Base-by-base conservation (phyloP, 805 yeast species). In the Myxozyma kluyveri region DNA sequence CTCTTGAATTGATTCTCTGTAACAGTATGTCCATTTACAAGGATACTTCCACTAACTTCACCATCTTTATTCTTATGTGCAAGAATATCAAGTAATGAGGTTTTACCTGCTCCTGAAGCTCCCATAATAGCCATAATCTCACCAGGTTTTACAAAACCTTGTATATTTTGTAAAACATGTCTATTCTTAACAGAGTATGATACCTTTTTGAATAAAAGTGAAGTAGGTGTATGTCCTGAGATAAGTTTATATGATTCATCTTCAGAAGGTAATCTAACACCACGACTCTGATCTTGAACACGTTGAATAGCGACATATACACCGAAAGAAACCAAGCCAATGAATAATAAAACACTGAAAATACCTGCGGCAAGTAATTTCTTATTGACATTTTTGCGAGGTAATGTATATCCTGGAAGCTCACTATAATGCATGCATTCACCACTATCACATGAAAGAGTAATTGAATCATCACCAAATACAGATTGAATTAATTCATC, bases 41-140 rank as follows among this genome's bases (percentile, higher is more conserved):
- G 79, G 10, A 91, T 79, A 1, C 72, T 65, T n/a, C 96, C 97
- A 1, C 72, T 61, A 7, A 81, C 76, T 0, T 59, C 56, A 1
- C 99, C 99, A 31, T 82, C 76, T 65, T 91, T 93, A 65, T 82
- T 79, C 65, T 91, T 93, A 42, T 84, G 86, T 0, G 98, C 98
- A 50, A 93, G 72, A 53, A 93, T 89, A 65, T 93, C 99, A 46
- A 93, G 72, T 39, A 93, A 71, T 0, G 99, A 91, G 0, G 99
- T 91, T 66, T 93, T 93, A 47, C 99, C 99, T 12, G 99, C 98
- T 45, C 99, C 99, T 0, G 97, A 90, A 1, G 97, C 97, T 40
- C 99, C 99, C 96, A 93, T 88, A 38, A 93, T 88, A 0, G 99
- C 98, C 66, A 89, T 68, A 56, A 95, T 85, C 66, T 89, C 89